Percentiles rank a stretch among this genome's conserved stretches.
Evolutionary conservation across 208 protist species (phyloP).

Genomic region (Acanthamoeba royreba): DNA sequence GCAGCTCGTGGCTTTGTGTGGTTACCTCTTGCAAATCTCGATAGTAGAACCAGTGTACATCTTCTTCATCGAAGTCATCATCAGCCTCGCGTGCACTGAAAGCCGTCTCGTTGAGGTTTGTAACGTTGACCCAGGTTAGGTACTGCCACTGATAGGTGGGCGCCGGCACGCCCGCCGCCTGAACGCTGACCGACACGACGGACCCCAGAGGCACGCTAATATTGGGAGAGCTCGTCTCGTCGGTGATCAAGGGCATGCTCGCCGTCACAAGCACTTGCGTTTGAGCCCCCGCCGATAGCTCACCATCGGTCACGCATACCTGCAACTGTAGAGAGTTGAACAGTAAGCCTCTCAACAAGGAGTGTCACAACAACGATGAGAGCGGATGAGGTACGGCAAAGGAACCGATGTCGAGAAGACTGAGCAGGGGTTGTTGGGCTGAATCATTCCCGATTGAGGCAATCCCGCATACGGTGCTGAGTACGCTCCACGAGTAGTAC

Average conservation of each 20-base stretch:
- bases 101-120: background rate
- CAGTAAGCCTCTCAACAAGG: background rate
- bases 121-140: background rate
- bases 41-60: no score
- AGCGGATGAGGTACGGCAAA: background rate
- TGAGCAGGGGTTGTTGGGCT: background rate
- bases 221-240: background rate
- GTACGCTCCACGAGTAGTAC: background rate
- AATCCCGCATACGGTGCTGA: background rate
- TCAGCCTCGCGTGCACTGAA: no score
- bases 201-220: background rate
- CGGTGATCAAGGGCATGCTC: background rate
- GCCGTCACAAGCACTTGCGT: background rate
- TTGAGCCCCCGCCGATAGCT: background rate
- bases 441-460: background rate
- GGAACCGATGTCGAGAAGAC: background rate
- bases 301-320: background rate
- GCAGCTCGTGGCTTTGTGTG: no score
- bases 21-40: no score
- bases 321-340: background rate
- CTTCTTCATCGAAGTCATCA: no score
- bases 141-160: background rate
- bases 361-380: background rate
- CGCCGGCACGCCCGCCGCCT: background rate
- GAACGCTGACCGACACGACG: background rate